Base-by-base conservation (phyloP, 2,329 filamentous ascomycete genomes). In the Trichophyton simii region DNA sequence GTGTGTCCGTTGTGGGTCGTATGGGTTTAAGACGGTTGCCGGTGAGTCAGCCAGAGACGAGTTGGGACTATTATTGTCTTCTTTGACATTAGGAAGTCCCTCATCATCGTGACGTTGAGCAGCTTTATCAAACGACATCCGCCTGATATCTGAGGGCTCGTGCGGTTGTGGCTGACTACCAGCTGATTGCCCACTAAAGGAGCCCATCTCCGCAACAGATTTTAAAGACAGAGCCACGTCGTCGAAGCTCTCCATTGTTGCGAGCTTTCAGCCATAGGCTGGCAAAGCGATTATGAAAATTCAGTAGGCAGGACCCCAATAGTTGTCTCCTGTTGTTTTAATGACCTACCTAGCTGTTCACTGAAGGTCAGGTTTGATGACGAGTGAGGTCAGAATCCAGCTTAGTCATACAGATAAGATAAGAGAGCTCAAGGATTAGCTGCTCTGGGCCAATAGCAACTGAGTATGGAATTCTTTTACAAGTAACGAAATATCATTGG, bases 171-270 rank as follows among this genome's bases (percentile, higher is more conserved):
- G 63, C 25, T 55, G 61, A 22, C 62, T 58, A 38, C 66, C 57
- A 50, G 66, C 67, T 50, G 66, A 65, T 57, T 63, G 62, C 13
- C 67, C 63, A 48, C 67, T 66, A 11, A 65, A 60, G 60, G 63
- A 62, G 59, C 65, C 61, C 36, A 65, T 63, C 41, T 68, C 69
- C 36, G 69, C 66, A 31, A 62, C 61, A 28, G 63, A 55, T 44
- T 71, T 71, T 52, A 65, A 61, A 36, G 69, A 65, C 4, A 68
- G 69, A 58, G 70, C 63, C 54, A 71, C 70, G 61, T 74, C 71
- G 62, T 75, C 72, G 38, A 75, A 72, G 66, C 73, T 76, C 68
- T 76, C 71, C 74, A 76, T 76, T 52, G 3, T 7, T 42, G 31
- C 3, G 3, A 34, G 13, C 5, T 34, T 11, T 3, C 28, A 55